These are phyloP conservation scores for Simplicillium sp. DNA, from an alignment of 2,329 filamentous ascomycete genomes.

Conservation along the genomic window DNA sequence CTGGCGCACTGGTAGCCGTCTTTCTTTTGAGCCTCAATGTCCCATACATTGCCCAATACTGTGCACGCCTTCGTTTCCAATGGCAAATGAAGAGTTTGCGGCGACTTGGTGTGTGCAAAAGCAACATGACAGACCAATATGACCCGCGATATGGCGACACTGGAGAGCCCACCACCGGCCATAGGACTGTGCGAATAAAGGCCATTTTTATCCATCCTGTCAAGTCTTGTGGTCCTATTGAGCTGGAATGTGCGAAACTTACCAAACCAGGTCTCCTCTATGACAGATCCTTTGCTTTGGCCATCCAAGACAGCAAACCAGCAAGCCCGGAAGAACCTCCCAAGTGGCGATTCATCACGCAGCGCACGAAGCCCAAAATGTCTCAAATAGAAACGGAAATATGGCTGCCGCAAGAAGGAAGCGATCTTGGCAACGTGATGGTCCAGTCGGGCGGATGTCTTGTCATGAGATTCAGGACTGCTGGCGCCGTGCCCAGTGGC, in stretches of 20 bases:
- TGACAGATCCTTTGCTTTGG: conserved; percentile 18
- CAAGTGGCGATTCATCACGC: conserved; percentile 17
- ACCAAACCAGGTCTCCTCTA: conserved; percentile 14
- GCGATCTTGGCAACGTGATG: conserved; percentile 2
- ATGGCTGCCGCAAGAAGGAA: conserved; percentile 6
- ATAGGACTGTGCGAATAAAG: conserved; percentile 12
- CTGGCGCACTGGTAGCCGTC: background rate
- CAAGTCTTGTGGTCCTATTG: conserved; percentile 17
- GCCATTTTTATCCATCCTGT: conserved; percentile 17
- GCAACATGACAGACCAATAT: conserved; percentile 17
- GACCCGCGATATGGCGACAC: conserved; percentile 8
- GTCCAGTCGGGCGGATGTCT: conserved; percentile 6
- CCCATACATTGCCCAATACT: background rate
- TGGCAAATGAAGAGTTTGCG: no score
- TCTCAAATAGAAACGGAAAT: conserved; percentile 9
- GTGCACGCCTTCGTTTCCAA: conserved; percentile 2
- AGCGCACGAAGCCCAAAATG: conserved; percentile 13
- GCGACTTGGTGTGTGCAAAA: conserved; percentile 9
- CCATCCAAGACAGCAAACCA: no score
- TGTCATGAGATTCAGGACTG: conserved; percentile 3
- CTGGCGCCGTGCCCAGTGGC: no score
- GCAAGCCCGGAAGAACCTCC: conserved; percentile 11
- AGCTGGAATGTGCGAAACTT: conserved; percentile 12
- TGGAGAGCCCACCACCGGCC: conserved; percentile 1
- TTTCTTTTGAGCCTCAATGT: conserved; percentile 1